phyloP scores from a whole-genome alignment of 176 grass and related monocot genomes.

The Oryza australiensis region DNA sequence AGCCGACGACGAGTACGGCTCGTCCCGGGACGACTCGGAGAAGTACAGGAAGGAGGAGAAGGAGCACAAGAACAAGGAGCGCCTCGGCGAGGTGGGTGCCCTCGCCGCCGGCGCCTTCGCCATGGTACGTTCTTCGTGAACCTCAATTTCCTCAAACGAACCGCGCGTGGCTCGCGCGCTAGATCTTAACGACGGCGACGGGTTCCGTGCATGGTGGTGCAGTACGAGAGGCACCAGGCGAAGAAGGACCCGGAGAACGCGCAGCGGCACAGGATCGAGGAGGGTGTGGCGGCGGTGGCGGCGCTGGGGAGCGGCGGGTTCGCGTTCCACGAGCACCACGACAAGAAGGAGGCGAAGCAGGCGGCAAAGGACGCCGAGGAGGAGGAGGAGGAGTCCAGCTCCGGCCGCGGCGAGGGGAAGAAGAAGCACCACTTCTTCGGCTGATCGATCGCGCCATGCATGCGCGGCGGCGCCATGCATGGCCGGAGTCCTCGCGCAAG shows the following conservation, averaged over 20 bases:
- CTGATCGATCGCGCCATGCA: neutral
- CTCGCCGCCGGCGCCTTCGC: constrained; percentile 71
- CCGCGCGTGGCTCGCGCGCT: no score
- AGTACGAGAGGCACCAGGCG: constrained; percentile 87
- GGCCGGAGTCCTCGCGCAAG: no score
- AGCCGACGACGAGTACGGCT: constrained; percentile 13
- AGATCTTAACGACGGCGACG: no score
- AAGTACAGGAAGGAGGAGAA: constrained; percentile 69
- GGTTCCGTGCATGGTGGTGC: neutral
- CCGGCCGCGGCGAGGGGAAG: constrained; percentile 56
- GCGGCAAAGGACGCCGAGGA: constrained; percentile 49
- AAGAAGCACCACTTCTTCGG: constrained; percentile 78
- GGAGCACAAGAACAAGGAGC: constrained; percentile 76
- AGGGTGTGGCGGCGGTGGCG: constrained; percentile 53
- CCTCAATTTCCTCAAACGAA: neutral
- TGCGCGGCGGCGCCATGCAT: no score
- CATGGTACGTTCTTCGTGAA: constrained; percentile 32
- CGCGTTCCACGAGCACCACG: constrained; percentile 84
- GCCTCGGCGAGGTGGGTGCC: constrained; percentile 63
- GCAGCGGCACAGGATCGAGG: constrained; percentile 74
- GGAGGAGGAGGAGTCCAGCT: constrained; percentile 12
- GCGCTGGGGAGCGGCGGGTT: constrained; percentile 71
- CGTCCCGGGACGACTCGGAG: constrained; percentile 37
- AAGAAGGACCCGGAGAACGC: constrained; percentile 85
- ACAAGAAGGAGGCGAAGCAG: constrained; percentile 62